Conservation (phyloP, 805 yeast species). For the Torulaspora gathmanii region DNA sequence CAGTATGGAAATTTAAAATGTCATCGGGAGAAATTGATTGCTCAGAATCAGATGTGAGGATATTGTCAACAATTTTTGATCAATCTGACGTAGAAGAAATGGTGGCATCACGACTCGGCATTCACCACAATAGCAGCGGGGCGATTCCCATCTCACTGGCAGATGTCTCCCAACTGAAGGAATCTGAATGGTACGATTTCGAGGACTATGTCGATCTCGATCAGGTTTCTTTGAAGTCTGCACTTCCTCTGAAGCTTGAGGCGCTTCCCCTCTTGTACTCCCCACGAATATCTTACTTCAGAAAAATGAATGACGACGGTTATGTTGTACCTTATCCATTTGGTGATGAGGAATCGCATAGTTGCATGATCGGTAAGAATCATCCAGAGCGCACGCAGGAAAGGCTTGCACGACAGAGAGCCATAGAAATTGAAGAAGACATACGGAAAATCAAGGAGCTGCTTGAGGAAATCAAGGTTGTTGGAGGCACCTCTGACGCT, state of each 20-base stretch:
- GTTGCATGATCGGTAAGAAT: constrained; percentile 47
- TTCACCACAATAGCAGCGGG: constrained; percentile 17
- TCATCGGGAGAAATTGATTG: constrained; percentile 68
- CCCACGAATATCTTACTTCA: constrained; percentile 57
- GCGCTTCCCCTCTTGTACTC: constrained; percentile 47
- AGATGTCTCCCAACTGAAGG: constrained; percentile 2
- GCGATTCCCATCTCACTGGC: constrained; percentile 2
- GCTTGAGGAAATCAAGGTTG: constrained; percentile 8
- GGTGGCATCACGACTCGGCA: constrained; percentile 33
- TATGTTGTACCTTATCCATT: constrained; percentile 50
- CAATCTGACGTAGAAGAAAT: constrained; percentile 48
- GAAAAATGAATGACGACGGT: constrained; percentile 46
- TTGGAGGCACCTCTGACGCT: neutral
- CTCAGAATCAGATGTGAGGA: constrained; percentile 61
- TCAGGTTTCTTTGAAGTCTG: constrained; percentile 39
- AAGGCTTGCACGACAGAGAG: constrained; percentile 40
- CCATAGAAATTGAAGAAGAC: constrained; percentile 39
- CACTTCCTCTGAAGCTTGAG: constrained; percentile 40
- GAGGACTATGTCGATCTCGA: constrained; percentile 76
- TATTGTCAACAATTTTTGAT: constrained; percentile 58
- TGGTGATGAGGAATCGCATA: constrained; percentile 52
- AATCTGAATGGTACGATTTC: constrained; percentile 59
- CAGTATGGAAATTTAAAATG: constrained; percentile 52
- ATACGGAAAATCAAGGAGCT: constrained; percentile 24
- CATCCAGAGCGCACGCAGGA: constrained; percentile 56